Conservation (phyloP, 2,329 filamentous ascomycete genomes). For the Trichoderma pleuroti region DNA sequence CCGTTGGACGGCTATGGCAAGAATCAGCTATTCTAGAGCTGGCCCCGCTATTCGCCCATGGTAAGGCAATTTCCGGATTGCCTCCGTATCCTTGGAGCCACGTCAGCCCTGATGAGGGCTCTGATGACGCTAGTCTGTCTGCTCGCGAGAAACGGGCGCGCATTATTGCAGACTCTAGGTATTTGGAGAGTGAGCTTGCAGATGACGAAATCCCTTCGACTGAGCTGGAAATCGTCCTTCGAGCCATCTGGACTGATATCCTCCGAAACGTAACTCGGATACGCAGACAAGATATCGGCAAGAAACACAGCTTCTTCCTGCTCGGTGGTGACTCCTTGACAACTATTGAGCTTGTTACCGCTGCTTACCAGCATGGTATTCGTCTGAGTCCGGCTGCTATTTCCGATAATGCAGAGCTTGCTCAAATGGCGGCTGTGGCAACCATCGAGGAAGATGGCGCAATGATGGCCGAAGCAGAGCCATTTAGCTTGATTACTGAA, state of each 20-base stretch:
- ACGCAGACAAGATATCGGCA: conserved; percentile 11
- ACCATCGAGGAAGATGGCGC: background rate
- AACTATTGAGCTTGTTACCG: conserved; percentile 13
- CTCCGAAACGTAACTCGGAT: background rate
- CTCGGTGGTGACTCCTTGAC: conserved; percentile 16
- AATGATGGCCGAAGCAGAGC: background rate
- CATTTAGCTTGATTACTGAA: background rate
- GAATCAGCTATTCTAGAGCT: conserved; percentile 6
- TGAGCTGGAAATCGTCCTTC: conserved; percentile 16
- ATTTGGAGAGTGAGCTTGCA: background rate
- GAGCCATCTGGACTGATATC: conserved; percentile 6
- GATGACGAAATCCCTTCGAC: conserved; percentile 10
- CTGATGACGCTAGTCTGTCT: background rate
- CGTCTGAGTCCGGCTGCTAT: background rate
- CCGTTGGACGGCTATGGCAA: conserved; percentile 17
- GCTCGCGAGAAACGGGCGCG: conserved; percentile 3
- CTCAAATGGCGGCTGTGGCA: conserved; percentile 13
- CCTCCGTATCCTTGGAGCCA: conserved; percentile 18
- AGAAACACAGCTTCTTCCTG: conserved; percentile 14
- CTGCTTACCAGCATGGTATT: conserved; percentile 17
- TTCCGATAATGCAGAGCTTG: background rate
- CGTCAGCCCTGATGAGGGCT: background rate
- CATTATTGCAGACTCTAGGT: background rate
- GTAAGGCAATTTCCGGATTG: conserved; percentile 15
- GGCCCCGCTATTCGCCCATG: conserved; percentile 5